Conservation (phyloP, 352 stramenopile genomes). For the Globisporangium iwayamae region DNA sequence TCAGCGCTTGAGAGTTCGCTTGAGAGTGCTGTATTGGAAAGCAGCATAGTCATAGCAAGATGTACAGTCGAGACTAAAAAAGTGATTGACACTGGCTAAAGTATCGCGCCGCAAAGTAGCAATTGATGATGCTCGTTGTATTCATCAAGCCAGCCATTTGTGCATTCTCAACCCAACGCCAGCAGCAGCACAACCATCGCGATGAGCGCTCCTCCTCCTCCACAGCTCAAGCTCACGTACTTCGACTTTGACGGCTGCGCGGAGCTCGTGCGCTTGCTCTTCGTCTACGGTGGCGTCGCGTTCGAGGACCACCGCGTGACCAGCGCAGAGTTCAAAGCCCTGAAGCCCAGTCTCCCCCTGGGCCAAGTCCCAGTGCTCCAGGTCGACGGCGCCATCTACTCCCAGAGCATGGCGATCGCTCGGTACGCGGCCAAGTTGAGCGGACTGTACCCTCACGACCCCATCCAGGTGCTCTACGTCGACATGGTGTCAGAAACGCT, state of each 20-base stretch:
- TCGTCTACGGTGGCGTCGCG: constrained; percentile 28
- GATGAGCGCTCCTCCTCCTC: constrained; percentile 2
- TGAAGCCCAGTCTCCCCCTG: constrained; percentile 27
- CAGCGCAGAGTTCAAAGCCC: constrained; percentile 1
- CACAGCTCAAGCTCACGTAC: constrained; percentile 67
- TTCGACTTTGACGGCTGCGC: constrained; percentile 47
- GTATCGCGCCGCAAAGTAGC: too few species aligned
- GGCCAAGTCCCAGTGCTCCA: constrained; percentile 24
- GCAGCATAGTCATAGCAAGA: too few species aligned
- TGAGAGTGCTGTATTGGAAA: too few species aligned
- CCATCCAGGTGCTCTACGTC: constrained; percentile 6
- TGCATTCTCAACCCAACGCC: too few species aligned
- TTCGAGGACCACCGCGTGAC: constrained; percentile 26
- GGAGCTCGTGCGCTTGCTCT: constrained; percentile 60
- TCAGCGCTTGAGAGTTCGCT: too few species aligned
- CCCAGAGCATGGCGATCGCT: constrained; percentile 26
- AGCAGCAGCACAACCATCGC: too few species aligned
- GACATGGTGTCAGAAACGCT: constrained; percentile 20
- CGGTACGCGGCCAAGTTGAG: constrained; percentile 24
- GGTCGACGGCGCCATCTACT: constrained; percentile 20
- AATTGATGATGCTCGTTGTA: too few species aligned
- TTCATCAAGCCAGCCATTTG: too few species aligned
- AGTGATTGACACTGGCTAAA: too few species aligned
- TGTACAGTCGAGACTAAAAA: too few species aligned
- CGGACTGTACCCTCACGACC: constrained; percentile 22